A percentile compares a stretch with the other conserved stretches of the same genome.
These are phyloP conservation scores for Dryas integrifolia DNA, from an alignment of 331 rosid species.

Conservation along the genomic window DNA sequence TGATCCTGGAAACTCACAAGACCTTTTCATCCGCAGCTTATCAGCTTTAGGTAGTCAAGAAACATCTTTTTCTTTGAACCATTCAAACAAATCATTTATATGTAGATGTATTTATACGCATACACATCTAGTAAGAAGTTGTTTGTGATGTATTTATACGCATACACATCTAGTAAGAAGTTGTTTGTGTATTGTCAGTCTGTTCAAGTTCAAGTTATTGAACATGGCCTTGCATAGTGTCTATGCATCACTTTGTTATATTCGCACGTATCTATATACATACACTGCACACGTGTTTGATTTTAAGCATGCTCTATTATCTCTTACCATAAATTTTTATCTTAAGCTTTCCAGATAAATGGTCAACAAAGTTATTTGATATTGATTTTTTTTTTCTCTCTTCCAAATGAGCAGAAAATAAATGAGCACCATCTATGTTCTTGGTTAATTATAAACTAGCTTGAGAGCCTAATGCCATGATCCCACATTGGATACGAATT, in stretches of 20 bases:
- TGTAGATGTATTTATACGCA: background rate
- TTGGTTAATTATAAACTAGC: background rate
- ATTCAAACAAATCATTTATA: constrained; percentile 3
- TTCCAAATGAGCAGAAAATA: background rate
- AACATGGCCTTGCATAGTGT: background rate
- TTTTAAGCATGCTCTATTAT: background rate
- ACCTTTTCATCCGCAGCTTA: constrained; percentile 79
- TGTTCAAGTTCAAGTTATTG: background rate
- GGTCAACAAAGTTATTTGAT: background rate
- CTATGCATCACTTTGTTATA: background rate
- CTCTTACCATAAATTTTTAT: background rate
- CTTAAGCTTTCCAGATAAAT: background rate
- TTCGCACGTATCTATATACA: background rate
- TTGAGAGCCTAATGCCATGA: background rate
- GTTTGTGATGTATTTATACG: background rate
- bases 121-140: background rate
- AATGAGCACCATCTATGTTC: background rate
- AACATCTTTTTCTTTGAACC: constrained; percentile 22
- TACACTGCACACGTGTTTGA: background rate
- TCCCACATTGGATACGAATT: no score
- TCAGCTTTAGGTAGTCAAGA: constrained; percentile 75
- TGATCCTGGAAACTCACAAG: constrained; percentile 99
- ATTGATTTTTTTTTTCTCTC: background rate
- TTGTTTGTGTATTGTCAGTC: background rate
- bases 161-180: background rate